Percentiles rank a stretch among this genome's conserved stretches.
phyloP scores from a whole-genome alignment of 2,329 filamentous ascomycete genomes.

The Mariannaea elegans region DNA sequence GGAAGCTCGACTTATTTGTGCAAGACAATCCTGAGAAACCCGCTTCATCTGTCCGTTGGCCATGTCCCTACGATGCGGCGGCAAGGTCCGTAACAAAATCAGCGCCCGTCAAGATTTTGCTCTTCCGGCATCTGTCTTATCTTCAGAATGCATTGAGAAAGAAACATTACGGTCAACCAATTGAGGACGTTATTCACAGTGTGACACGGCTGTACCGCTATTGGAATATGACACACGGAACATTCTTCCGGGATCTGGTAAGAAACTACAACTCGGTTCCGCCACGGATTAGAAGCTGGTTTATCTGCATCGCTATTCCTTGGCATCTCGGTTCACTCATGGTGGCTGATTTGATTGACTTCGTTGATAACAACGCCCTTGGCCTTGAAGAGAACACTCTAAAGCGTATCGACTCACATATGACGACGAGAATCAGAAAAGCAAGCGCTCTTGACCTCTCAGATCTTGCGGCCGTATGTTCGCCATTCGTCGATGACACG shows the following conservation, averaged over 20 bases:
- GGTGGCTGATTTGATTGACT: slow-evolving; percentile 62
- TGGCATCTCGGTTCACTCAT: slow-evolving; percentile 66
- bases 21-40: slow-evolving; percentile 39
- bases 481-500: slow-evolving; percentile 36
- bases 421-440: slow-evolving; percentile 51
- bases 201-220: slow-evolving; percentile 60
- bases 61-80: slow-evolving; percentile 61
- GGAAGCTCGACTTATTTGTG: slow-evolving; percentile 27
- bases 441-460: slow-evolving; percentile 56
- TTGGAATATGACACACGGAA: slow-evolving; percentile 61
- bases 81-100: slow-evolving; percentile 58
- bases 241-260: slow-evolving; percentile 61
- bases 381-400: slow-evolving; percentile 31
- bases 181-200: slow-evolving; percentile 59
- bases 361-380: slow-evolving; percentile 52
- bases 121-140: slow-evolving; percentile 63
- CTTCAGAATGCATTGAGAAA: slow-evolving; percentile 61
- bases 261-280: slow-evolving; percentile 59
- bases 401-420: slow-evolving; percentile 39
- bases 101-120: slow-evolving; percentile 65
- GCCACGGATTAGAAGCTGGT: slow-evolving; percentile 65
- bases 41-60: slow-evolving; percentile 51
- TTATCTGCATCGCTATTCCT: slow-evolving; percentile 63
- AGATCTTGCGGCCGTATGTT: slow-evolving; percentile 57
- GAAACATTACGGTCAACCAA: slow-evolving; percentile 40